Conservation (phyloP, 495 filamentous ascomycete species). For the Monascus purpureus region DNA sequence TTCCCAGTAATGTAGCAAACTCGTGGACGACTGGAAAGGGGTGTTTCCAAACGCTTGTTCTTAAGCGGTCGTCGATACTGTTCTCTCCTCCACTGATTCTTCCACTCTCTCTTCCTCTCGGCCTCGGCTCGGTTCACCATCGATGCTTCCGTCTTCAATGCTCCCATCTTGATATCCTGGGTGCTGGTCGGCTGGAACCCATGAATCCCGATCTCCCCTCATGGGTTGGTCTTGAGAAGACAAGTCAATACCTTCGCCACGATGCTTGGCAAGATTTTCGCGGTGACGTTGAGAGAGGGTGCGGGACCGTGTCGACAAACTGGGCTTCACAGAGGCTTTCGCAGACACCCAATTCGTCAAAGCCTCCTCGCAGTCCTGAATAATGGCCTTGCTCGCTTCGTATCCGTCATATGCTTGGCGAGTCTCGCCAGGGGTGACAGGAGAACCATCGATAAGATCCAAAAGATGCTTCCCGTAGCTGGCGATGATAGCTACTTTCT, state of each 20-base stretch:
- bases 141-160: conserved; percentile 38
- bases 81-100: not conserved
- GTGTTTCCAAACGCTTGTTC: too few species aligned
- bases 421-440: conserved; percentile 94
- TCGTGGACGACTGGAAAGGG: too few species aligned
- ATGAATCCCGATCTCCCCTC: conserved; percentile 67
- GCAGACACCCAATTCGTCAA: conserved; percentile 92
- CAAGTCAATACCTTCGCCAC: conserved; percentile 58
- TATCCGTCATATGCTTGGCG: conserved; percentile 95
- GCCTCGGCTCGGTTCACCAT: conserved; percentile 37
- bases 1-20: too few species aligned
- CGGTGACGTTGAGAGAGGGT: conserved; percentile 75
- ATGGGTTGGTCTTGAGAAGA: conserved; percentile 73
- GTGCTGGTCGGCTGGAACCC: conserved; percentile 78
- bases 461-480: conserved; percentile 94
- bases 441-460: conserved; percentile 88
- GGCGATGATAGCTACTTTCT: conserved; percentile 96
- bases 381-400: conserved; percentile 96
- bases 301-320: conserved; percentile 70
- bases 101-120: conserved; percentile 43
- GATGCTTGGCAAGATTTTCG: conserved; percentile 41
- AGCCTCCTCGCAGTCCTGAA: conserved; percentile 96
- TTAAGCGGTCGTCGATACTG: not conserved
- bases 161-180: conserved; percentile 44
- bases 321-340: conserved; percentile 74